These are phyloP conservation scores for Entoloma clypeatum DNA, from an alignment of 1,284 basidiomycete species.

Conservation along the genomic window DNA sequence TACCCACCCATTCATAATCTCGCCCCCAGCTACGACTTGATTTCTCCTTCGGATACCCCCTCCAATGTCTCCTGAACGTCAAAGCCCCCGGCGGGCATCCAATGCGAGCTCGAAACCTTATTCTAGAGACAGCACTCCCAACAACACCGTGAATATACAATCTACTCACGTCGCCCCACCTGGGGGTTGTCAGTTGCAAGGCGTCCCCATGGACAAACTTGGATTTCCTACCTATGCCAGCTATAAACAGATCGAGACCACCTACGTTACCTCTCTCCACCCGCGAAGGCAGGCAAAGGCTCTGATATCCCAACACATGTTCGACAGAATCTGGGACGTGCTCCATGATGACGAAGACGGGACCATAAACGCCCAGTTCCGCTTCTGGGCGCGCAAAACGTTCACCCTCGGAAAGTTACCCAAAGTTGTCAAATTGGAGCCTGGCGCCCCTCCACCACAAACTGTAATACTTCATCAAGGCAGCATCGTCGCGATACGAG, in stretches of 20 bases:
- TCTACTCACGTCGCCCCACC: conserved; percentile 9
- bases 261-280: conserved; percentile 54
- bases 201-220: conserved; percentile 17
- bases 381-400: conserved; percentile 80
- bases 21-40: conserved; percentile 1
- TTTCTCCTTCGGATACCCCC: conserved; percentile 11
- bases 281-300: conserved; percentile 61
- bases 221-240: conserved; percentile 55
- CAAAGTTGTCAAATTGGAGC: conserved; percentile 11
- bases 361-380: conserved; percentile 66
- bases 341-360: no score
- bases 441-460: conserved; percentile 24
- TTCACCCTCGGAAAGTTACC: conserved; percentile 49
- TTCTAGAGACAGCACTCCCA: conserved; percentile 21
- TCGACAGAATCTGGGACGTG: conserved; percentile 69
- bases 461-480: conserved; percentile 58
- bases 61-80: conserved; percentile 32
- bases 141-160: conserved; percentile 4
- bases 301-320: conserved; percentile 63
- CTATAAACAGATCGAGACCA: conserved; percentile 51
- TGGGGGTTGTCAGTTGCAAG: conserved; percentile 4
- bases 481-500: conserved; percentile 66
- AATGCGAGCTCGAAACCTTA: conserved; percentile 30
- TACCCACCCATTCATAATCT: no score
- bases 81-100: conserved; percentile 15